Evolutionary conservation across 1,139 yeast species (phyloP), one percentile per base, ranked within the genome.

Genomic region (Pichia kudriavzevii): DNA sequence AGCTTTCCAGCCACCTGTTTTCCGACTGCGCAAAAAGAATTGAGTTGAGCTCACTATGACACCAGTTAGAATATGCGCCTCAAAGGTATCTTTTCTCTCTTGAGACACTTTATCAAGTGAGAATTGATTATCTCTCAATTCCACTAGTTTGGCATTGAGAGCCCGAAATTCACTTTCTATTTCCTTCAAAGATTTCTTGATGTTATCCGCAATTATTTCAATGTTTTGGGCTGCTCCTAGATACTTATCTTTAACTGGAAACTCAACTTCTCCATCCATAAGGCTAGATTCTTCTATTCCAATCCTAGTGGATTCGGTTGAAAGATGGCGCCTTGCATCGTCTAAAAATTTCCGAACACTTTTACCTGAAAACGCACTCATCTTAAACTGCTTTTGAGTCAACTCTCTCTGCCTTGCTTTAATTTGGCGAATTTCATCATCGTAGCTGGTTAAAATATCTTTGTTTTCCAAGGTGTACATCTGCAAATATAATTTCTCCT

Each of bases 401-500:
- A 39, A n/a, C 8, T 33, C 32, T 6, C 27, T 21, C 15, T 39
- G 35, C n/a, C 26, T 22, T 8, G 15, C 5, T 20, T 31, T 39
- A 4, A 36, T 20, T 2, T 15, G 20, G 16, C 15, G 16, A 13
- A 49, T 45, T 34, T 59, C 49, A 19, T 49, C 49, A 7, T 50
- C 52, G 10, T 43, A 42, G 4, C 35, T 38, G 6, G 39, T 35
- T 7, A 53, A 38, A 6, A 51, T 26, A 16, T 36, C 23, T 17
- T 23, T 32, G 18, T 44, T 35, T 14, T 46, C 45, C 22, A 56
- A 53, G 0, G 67, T 52, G 45, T 65, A 70, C 7, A 72, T 52
- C 36, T 66, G 70, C 0, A 75, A 75, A 37, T 64, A 69, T 48
- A 69, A 63, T 11, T 42, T 44, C 5, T 56, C 51, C 2, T 60